These are phyloP conservation scores for Penicillium cosmopolitanum DNA, from an alignment of 495 filamentous ascomycete genomes.

Conservation along the genomic window DNA sequence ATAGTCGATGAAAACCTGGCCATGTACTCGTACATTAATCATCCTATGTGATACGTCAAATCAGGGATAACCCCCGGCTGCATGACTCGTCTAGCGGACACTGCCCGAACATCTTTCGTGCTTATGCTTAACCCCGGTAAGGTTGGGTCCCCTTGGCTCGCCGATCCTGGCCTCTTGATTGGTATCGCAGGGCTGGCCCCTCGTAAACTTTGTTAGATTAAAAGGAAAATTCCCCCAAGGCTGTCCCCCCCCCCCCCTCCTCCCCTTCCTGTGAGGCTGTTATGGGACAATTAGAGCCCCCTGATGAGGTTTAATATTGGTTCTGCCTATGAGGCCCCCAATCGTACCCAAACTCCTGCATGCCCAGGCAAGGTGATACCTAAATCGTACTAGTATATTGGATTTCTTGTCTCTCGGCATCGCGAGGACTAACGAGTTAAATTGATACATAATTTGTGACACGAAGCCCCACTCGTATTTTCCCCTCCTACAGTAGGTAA, in stretches of 20 bases:
- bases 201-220: constrained; percentile 29
- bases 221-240: constrained; percentile 16
- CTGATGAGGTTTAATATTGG: background rate
- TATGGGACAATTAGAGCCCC: background rate
- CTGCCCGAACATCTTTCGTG: constrained; percentile 32
- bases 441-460: constrained; percentile 4
- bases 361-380: constrained; percentile 1
- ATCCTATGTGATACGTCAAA: constrained; percentile 30
- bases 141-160: constrained; percentile 41
- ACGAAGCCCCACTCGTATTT: background rate
- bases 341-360: background rate
- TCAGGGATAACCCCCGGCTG: constrained; percentile 23
- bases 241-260: constrained; percentile 16
- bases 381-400: constrained; percentile 4
- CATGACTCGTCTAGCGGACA: constrained; percentile 33
- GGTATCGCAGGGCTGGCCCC: constrained; percentile 19
- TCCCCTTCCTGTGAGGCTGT: constrained; percentile 23
- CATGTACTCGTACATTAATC: background rate
- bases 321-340: background rate
- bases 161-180: constrained; percentile 32
- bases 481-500: background rate
- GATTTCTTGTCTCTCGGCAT: constrained; percentile 9
- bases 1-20: background rate
- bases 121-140: constrained; percentile 55
- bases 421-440: constrained; percentile 3